A percentile compares a stretch with the other conserved stretches of the same genome.
Conservation (phyloP, 164 flowering plant species). For the Umbellularia californica region DNA sequence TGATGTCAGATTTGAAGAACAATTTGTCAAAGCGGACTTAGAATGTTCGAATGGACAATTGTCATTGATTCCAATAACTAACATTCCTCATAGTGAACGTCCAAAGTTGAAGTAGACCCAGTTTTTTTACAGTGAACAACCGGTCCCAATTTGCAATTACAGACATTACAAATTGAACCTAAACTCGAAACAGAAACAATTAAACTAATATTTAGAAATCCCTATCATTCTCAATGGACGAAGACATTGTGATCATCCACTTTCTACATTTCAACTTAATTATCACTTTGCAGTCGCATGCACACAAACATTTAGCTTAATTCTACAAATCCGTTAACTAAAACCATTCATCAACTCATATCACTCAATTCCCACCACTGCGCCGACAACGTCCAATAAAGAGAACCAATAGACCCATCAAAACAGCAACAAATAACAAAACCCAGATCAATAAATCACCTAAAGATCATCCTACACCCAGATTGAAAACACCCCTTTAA, state of each 20-base stretch:
- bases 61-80: background rate
- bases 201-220: no score
- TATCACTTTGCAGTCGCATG: no score
- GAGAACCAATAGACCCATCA: background rate
- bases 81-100: background rate
- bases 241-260: background rate
- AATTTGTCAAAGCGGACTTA: no score
- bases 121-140: background rate
- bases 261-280: background rate
- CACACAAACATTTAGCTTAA: no score
- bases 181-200: background rate
- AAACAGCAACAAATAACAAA: background rate
- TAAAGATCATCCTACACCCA: background rate
- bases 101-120: background rate
- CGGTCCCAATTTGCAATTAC: background rate
- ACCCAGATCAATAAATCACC: background rate
- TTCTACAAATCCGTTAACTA: background rate
- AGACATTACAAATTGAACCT: background rate
- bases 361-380: background rate
- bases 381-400: background rate
- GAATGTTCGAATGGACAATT: background rate
- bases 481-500: background rate
- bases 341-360: background rate
- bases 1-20: no score
- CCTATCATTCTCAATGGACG: background rate